These are phyloP conservation scores for Talaromyces trachyspermus DNA, from an alignment of 495 filamentous ascomycete species.

Conservation along the genomic window DNA sequence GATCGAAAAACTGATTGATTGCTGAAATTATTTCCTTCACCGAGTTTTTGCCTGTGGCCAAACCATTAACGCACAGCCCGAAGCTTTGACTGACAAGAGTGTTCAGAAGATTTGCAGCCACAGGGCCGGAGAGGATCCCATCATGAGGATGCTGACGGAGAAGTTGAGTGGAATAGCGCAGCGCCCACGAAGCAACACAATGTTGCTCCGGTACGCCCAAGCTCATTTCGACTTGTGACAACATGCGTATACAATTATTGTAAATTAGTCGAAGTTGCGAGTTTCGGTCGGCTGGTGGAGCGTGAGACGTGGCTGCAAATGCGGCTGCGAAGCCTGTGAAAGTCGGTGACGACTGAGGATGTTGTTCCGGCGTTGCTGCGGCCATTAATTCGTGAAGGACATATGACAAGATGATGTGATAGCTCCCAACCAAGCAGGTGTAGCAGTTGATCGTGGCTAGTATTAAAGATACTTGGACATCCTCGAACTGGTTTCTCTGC, in stretches of 20 bases:
- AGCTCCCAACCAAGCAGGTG: constrained; percentile 4
- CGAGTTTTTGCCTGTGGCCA: constrained; percentile 5
- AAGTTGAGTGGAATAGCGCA: neutral
- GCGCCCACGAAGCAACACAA: constrained; percentile 4
- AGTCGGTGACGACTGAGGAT: neutral
- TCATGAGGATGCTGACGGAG: neutral
- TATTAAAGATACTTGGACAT: constrained; percentile 6
- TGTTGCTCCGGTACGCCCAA: constrained; percentile 1
- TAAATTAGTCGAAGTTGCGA: constrained; percentile 4
- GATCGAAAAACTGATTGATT: constrained; percentile 1
- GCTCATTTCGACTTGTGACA: constrained; percentile 4
- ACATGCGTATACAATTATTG: constrained; percentile 2
- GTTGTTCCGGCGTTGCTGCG: neutral
- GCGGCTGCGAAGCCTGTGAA: neutral
- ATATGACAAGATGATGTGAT: constrained; percentile 7
- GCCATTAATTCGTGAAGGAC: constrained; percentile 6
- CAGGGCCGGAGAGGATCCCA: constrained; percentile 3
- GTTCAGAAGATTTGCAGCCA: neutral
- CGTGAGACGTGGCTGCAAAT: constrained; percentile 1
- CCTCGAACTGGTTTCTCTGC: constrained; percentile 1
- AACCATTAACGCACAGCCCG: constrained; percentile 4
- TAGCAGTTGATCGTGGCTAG: constrained; percentile 10
- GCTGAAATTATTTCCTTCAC: constrained; percentile 2
- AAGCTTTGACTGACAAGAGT: constrained; percentile 6
- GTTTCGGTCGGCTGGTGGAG: neutral